Base-by-base conservation (phyloP, 805 yeast genomes). In the Lipomyces spencermartinsiae region DNA sequence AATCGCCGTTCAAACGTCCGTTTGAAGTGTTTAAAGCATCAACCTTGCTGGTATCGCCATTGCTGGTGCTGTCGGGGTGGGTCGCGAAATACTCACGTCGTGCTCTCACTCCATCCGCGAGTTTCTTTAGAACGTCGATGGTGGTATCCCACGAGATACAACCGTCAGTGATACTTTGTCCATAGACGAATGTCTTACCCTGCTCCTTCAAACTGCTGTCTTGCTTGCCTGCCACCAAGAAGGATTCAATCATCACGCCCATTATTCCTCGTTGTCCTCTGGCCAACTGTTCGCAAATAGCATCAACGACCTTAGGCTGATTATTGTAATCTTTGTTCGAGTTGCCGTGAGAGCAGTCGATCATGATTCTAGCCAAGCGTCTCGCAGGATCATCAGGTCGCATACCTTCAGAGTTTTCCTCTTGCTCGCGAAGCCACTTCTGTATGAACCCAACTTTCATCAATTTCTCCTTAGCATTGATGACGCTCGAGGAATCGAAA, bases 321-420 rank as follows among this genome's bases (percentile, higher is more conserved):
- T 94, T 94, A 78, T 86, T 86, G 86, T 88, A 93, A 80, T 94
- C 89, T 79, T 94, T 94, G 77, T 84, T 87, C 49, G 97, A 92
- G 84, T 94, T 94, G 71, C 98, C 99, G 78, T 94, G 99, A 54
- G 98, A 93, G 80, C 98, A 95, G 81, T 94, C 99, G 71, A 94
- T 87, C 98, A 94, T 95, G 75, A 93, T 89, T 76, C 94, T 85
- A 67, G 89, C 86, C 61, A 85, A 84, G 12, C 58, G 63, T 43
- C 55, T 55, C 65, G 64, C 64, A 58, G 46, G 59, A 29, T 62
- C 67, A 77, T 79, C 56, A 75, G 75, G 8, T 73, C 74, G 62
- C 76, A 76, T 53, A 16, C 61, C 68, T 19, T 56, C 59, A 14
- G 73, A 64, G 63, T 69, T 66, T n/a, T 76, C 73, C 33, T 74